Conservation (phyloP, 495 filamentous ascomycete species). For the Pyrenula massariospora region DNA sequence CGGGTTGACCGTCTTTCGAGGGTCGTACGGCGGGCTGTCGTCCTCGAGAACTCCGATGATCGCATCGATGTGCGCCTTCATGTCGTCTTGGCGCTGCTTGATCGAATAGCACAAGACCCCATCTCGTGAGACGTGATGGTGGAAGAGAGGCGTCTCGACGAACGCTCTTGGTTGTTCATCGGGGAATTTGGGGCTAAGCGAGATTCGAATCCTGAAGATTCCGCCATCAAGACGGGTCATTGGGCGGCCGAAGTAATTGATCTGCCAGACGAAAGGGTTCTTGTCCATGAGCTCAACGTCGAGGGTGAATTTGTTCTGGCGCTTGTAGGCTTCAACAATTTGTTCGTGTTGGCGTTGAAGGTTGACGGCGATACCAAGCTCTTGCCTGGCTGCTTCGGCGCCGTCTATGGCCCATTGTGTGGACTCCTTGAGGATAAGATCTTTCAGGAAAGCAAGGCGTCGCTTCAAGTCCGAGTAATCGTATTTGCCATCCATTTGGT, state of each 20-base stretch:
- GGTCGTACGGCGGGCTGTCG: constrained; percentile 78
- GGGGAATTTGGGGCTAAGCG: constrained; percentile 80
- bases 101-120: constrained; percentile 74
- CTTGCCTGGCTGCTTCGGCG: constrained; percentile 44
- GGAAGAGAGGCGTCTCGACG: constrained; percentile 72
- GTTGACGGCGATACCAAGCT: constrained; percentile 65
- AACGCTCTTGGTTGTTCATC: constrained; percentile 81
- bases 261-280: constrained; percentile 41
- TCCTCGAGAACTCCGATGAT: constrained; percentile 79
- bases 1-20: constrained; percentile 73
- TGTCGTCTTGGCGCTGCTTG: constrained; percentile 59
- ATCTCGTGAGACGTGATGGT: constrained; percentile 70
- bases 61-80: constrained; percentile 72
- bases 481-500: constrained; percentile 81
- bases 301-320: constrained; percentile 53
- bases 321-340: constrained; percentile 60
- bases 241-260: constrained; percentile 81
- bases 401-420: constrained; percentile 62
- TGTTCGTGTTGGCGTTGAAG: constrained; percentile 77
- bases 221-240: constrained; percentile 93
- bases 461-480: constrained; percentile 64
- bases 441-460: constrained; percentile 54
- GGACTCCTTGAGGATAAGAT: constrained; percentile 60
- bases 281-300: constrained; percentile 60
- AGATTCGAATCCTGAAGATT: constrained; percentile 68